phyloP scores from a whole-genome alignment of 2,329 filamentous ascomycete species.

The Zasmidium angulare region DNA sequence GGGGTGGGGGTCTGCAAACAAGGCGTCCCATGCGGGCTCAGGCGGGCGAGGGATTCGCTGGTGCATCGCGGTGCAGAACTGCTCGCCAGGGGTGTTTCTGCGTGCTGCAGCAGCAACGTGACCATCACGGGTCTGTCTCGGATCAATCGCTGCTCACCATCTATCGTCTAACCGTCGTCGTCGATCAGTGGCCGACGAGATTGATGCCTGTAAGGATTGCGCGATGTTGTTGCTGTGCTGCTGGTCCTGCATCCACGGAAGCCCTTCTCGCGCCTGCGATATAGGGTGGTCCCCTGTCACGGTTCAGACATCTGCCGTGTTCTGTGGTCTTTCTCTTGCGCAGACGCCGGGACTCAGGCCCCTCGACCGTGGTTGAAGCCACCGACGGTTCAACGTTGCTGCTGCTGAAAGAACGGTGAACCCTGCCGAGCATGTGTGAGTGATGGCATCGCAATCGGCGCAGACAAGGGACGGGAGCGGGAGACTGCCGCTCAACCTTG shows the following conservation, averaged over 20 bases:
- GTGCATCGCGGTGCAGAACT: neutral
- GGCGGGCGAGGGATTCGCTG: neutral
- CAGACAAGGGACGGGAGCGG: neutral
- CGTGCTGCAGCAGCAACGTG: neutral
- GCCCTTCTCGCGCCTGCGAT: neutral
- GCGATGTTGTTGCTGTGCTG: neutral
- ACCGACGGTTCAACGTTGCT: neutral
- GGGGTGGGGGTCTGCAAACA: neutral
- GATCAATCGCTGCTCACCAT: constrained; percentile 4
- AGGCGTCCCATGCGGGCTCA: constrained; percentile 4
- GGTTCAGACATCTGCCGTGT: neutral
- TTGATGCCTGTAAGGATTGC: neutral
- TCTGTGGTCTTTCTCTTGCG: neutral
- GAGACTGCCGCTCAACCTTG: constrained; percentile 1
- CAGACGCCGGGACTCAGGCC: neutral
- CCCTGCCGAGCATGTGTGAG: neutral
- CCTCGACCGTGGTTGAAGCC: neutral
- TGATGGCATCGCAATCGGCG: neutral
- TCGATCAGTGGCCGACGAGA: constrained; percentile 1
- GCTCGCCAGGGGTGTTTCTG: neutral
- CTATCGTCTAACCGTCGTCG: neutral
- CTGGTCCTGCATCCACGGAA: neutral
- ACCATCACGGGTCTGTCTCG: neutral
- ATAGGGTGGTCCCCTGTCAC: neutral
- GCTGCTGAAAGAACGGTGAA: neutral